Conservation (phyloP, 2,329 filamentous ascomycete genomes). For the Phyllosticta paracitricarpa region DNA sequence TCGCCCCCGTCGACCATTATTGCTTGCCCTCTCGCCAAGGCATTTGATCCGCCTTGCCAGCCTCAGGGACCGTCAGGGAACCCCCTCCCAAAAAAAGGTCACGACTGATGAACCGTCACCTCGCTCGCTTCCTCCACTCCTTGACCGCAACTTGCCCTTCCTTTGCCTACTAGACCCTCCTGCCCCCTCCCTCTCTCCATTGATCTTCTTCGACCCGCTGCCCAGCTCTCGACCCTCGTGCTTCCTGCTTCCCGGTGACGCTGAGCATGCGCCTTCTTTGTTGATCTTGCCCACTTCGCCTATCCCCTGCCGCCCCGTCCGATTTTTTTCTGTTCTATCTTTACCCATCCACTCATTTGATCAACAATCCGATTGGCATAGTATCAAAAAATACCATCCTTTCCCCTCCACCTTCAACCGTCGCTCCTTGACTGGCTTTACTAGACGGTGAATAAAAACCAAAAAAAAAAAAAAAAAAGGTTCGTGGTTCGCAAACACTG, state of each 20-base stretch:
- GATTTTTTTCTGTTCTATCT: not conserved
- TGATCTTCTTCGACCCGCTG: constrained; percentile 26
- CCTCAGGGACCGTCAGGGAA: not conserved
- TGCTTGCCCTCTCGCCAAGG: not conserved
- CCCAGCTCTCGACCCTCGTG: constrained; percentile 11
- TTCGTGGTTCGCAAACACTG: not conserved
- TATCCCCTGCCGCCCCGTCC: not conserved
- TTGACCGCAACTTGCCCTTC: not conserved
- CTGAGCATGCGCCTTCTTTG: constrained; percentile 25
- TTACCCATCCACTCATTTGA: constrained; percentile 2
- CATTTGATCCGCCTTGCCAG: not conserved
- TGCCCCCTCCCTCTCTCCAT: constrained; percentile 8
- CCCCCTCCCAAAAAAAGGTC: not conserved
- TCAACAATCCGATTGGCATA: not conserved
- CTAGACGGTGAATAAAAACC: not conserved
- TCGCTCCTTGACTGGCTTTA: not conserved
- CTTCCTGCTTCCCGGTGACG: constrained; percentile 21
- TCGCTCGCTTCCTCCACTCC: not conserved
- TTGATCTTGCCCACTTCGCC: constrained; percentile 19
- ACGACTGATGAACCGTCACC: not conserved
- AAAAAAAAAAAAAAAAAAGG: not conserved
- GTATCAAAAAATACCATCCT: not conserved
- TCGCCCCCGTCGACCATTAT: no score
- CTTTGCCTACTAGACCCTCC: not conserved
- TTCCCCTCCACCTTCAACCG: not conserved